Base-by-base conservation (phyloP, 805 yeast genomes). In the Candida nanaspora region DNA sequence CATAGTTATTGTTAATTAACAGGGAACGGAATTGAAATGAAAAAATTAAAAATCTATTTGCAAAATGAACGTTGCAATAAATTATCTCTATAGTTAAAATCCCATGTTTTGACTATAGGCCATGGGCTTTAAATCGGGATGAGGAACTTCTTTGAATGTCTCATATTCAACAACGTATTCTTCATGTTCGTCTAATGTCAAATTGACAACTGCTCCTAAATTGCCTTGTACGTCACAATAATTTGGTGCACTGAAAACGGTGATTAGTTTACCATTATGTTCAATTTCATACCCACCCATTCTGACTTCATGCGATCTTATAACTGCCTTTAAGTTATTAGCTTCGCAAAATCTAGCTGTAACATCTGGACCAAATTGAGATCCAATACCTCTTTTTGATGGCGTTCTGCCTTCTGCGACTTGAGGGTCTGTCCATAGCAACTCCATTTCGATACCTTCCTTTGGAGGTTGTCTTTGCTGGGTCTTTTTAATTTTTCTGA, bases 191-290 rank as follows among this genome's bases (percentile, higher is more conserved):
- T 62, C 53, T 15, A 67, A 70, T 45, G 70, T 63, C 49, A 91
- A 74, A 54, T 88, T 84, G 45, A 93, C 82, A 41, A 84, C 83
- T 9, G 94, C 98, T 40, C 97, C 99, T 48, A 77, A 62, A 62
- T 93, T 93, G 13, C 95, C 95, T 41, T 86, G 88, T 14, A 82
- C 68, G 59, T 93, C 99, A 66, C 98, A 91, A 62, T 91, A 91
- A 61, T 93, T 91, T 28, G 99, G 99, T 0, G 99, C 99, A 61
- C 94, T 82, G 62, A 93, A 93, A n/a, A 93, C 95, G 0, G 99
- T 93, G 40, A 88, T 77, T 39, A 93, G 74, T 48, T 79, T 72
- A 11, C 94, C 95, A 43, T 83, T 72, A 55, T 93, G 99, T 57
- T 91, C 97, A 35, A 71, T 70, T 48, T 86, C 87, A 44, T 82